phyloP scores from a whole-genome alignment of 164 flowering plant species.

The Dillenia turbinata region DNA sequence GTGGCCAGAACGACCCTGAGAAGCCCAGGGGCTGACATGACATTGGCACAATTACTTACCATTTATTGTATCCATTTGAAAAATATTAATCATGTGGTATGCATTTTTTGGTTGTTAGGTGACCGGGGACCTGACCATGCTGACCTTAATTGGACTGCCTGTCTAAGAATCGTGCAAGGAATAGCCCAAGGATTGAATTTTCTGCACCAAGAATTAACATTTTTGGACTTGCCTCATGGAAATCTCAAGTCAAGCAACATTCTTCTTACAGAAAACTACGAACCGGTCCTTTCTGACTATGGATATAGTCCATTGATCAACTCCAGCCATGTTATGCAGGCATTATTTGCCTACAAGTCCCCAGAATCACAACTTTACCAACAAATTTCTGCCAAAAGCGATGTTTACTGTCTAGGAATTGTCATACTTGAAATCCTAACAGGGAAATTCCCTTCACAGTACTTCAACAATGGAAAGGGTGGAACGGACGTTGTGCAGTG shows the following conservation, averaged over 20 bases:
- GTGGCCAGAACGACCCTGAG: no score
- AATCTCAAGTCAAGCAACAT: conserved; percentile 91
- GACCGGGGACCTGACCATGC: conserved; percentile 59
- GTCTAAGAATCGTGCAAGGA: conserved; percentile 70
- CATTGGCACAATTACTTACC: no score
- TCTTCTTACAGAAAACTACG: conserved; percentile 42
- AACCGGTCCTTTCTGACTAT: conserved; percentile 63
- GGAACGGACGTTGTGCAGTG: conserved; percentile 84
- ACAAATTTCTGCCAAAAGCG: conserved; percentile 54
- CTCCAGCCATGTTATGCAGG: conserved; percentile 36
- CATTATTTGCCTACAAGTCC: conserved; percentile 63
- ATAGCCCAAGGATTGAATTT: conserved; percentile 62
- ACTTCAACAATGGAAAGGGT: conserved; percentile 63
- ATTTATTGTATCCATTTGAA: no score
- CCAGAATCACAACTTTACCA: conserved; percentile 54
- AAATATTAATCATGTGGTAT: no score
- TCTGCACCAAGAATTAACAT: conserved; percentile 51
- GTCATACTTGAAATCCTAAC: conserved; percentile 79
- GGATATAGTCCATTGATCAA: conserved; percentile 47
- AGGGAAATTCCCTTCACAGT: conserved; percentile 86
- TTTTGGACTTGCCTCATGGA: conserved; percentile 69
- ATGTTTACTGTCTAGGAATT: conserved; percentile 80
- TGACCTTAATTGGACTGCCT: conserved; percentile 63
- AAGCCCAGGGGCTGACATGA: no score
- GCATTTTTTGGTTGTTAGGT: conserved; percentile 32